phyloP scores from a whole-genome alignment of 129 eudicot genomes.

The Scalesia atractyloides region DNA sequence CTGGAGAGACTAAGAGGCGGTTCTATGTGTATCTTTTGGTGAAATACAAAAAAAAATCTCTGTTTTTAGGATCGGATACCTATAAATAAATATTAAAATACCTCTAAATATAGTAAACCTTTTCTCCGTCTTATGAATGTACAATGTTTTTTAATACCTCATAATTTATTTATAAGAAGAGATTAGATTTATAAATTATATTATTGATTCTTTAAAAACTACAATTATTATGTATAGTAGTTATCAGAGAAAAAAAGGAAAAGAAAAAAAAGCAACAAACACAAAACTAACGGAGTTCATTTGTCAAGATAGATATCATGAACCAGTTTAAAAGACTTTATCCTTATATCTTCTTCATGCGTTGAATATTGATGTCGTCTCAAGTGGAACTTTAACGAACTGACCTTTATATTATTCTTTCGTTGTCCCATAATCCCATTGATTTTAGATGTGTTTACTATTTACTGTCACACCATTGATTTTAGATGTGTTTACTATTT shows the following conservation, averaged over 20 bases:
- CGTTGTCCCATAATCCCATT: not conserved
- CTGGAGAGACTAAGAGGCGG: not conserved
- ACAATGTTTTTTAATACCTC: too few species aligned
- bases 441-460: not conserved
- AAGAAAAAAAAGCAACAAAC: not conserved
- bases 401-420: conserved; percentile 1
- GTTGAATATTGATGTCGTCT: not conserved
- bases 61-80: too few species aligned
- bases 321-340: not conserved
- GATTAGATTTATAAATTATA: too few species aligned
- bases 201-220: not conserved
- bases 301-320: conserved; percentile 3
- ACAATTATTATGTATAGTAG: not conserved
- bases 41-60: too few species aligned
- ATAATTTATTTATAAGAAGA: too few species aligned
- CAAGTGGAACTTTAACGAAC: not conserved
- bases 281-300: not conserved
- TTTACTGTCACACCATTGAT: not conserved
- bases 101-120: too few species aligned
- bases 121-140: too few species aligned
- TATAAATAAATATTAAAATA: too few species aligned
- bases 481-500: not conserved
- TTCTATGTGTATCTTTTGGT: too few species aligned
- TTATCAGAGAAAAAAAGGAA: not conserved
- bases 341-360: not conserved